phyloP scores from a whole-genome alignment of 441 rosid genomes.

The Erysimum pusillum region DNA sequence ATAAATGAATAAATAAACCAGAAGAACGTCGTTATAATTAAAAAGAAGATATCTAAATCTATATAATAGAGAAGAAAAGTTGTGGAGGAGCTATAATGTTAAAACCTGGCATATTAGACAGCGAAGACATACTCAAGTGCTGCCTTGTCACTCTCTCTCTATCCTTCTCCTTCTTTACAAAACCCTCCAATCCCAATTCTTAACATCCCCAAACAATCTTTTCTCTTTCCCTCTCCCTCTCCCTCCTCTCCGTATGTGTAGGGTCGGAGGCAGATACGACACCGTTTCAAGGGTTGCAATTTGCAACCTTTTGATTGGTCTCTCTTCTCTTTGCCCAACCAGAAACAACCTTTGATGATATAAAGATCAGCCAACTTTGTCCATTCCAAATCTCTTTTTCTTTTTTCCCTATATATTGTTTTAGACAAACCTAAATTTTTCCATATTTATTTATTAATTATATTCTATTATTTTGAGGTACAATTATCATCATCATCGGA shows the following conservation, averaged over 20 bases:
- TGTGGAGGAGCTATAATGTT: slow-evolving; percentile 49
- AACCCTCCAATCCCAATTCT: slow-evolving; percentile 39
- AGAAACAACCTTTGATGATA: slow-evolving; percentile 44
- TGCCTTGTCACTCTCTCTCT: slow-evolving; percentile 37
- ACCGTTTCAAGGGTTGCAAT: slow-evolving; percentile 42
- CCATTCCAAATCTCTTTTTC: slow-evolving; percentile 31
- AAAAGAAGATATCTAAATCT: slow-evolving; percentile 30
- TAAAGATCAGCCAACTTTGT: slow-evolving; percentile 41
- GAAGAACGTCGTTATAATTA: slow-evolving; percentile 35
- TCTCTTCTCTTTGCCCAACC: slow-evolving; percentile 36
- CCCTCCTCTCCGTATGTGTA: slow-evolving; percentile 25
- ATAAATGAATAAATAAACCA: not conserved
- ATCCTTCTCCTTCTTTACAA: slow-evolving; percentile 37
- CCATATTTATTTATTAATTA: slow-evolving; percentile 23
- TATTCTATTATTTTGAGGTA: not conserved
- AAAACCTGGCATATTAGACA: slow-evolving; percentile 51
- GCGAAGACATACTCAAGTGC: slow-evolving; percentile 50
- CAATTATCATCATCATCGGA: slow-evolving; percentile 12
- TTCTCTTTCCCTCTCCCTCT: slow-evolving; percentile 29
- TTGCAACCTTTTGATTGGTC: slow-evolving; percentile 47
- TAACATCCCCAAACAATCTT: slow-evolving; percentile 31
- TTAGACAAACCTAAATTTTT: slow-evolving; percentile 8
- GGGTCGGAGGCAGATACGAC: slow-evolving; percentile 31
- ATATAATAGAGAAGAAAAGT: slow-evolving; percentile 43
- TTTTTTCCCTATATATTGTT: slow-evolving; percentile 13